Evolutionary conservation across 805 yeast genomes (phyloP).

Genomic region (Sugiyamaella americana): DNA sequence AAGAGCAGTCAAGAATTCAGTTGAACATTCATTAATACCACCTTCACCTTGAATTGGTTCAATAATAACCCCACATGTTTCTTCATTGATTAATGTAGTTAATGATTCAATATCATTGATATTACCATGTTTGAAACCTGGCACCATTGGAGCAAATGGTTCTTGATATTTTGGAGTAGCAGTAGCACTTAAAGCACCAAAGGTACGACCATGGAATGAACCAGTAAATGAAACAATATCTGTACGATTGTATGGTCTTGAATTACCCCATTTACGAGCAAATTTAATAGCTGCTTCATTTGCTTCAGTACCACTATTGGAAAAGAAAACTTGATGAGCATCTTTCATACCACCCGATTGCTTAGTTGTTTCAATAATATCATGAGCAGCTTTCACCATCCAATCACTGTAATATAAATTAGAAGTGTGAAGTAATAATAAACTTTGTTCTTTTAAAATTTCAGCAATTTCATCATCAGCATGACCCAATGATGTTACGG

Average conservation of each 20-base stretch:
- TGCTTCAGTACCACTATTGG: conserved; percentile 74
- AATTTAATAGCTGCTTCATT: conserved; percentile 75
- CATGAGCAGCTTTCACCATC: conserved; percentile 71
- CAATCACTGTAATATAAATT: conserved; percentile 80
- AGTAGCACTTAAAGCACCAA: conserved; percentile 90
- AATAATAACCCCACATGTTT: conserved; percentile 85
- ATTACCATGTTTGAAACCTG: conserved; percentile 70
- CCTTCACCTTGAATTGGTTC: conserved; percentile 99
- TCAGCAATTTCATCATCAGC: conserved; percentile 67
- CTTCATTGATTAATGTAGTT: conserved; percentile 47
- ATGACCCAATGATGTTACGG: conserved; percentile 94
- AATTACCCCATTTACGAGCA: conserved; percentile 73
- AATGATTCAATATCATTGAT: conserved; percentile 58
- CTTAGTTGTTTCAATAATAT: conserved; percentile 62
- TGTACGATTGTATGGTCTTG: conserved; percentile 33
- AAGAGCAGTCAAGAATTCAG: conserved; percentile 59
- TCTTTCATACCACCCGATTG: conserved; percentile 71
- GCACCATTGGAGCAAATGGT: conserved; percentile 89
- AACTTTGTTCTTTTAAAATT: conserved; percentile 65
- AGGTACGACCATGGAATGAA: conserved; percentile 91
- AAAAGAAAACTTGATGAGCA: conserved; percentile 68
- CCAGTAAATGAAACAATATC: conserved; percentile 84
- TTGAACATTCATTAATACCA: conserved; percentile 67
- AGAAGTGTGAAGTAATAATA: conserved; percentile 71
- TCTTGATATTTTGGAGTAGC: conserved; percentile 88